Conservation (phyloP, 257 asterid species). For the Linderniella brevidens region DNA sequence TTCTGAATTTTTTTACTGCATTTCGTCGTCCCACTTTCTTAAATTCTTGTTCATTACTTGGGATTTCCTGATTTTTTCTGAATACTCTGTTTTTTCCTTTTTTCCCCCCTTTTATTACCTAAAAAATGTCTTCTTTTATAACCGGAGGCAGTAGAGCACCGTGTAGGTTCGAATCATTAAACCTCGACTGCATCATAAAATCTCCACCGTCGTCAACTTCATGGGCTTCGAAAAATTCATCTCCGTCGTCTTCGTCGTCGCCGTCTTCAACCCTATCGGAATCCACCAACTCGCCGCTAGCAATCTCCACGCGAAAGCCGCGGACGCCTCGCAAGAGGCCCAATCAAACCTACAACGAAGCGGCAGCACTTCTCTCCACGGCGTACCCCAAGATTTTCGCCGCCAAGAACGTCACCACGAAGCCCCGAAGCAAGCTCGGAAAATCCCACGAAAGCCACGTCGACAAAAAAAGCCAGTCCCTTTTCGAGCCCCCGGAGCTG, state of each 20-base stretch:
- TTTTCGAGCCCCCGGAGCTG: slow-evolving; percentile 22
- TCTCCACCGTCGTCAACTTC: slow-evolving; percentile 48
- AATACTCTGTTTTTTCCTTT: slow-evolving; percentile 5
- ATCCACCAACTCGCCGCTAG: slow-evolving; percentile 49
- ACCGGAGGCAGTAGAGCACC: slow-evolving; percentile 56
- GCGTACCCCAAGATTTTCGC: slow-evolving; percentile 72
- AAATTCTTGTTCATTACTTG: too few species aligned
- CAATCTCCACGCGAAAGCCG: slow-evolving; percentile 64
- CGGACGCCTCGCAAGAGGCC: slow-evolving; percentile 87
- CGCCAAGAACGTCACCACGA: slow-evolving; percentile 19
- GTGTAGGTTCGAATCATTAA: slow-evolving; percentile 24
- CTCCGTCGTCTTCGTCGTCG: slow-evolving; percentile 30
- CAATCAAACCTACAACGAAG: slow-evolving; percentile 77
- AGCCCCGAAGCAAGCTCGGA: slow-evolving; percentile 23
- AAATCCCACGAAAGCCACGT: slow-evolving; percentile 13
- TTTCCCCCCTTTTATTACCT: slow-evolving; percentile 8
- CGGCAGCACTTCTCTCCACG: slow-evolving; percentile 75
- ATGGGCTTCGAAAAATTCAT: slow-evolving; percentile 31
- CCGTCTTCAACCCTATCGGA: slow-evolving; percentile 81
- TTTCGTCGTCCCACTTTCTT: too few species aligned
- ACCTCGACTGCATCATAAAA: slow-evolving; percentile 42
- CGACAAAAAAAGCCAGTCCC: too few species aligned
- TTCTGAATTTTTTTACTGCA: too few species aligned
- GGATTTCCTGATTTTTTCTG: neutral
- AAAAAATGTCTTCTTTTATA: too few species aligned